Base-by-base conservation (phyloP, 2,329 filamentous ascomycete genomes). In the Colletotrichum sp. region DNA sequence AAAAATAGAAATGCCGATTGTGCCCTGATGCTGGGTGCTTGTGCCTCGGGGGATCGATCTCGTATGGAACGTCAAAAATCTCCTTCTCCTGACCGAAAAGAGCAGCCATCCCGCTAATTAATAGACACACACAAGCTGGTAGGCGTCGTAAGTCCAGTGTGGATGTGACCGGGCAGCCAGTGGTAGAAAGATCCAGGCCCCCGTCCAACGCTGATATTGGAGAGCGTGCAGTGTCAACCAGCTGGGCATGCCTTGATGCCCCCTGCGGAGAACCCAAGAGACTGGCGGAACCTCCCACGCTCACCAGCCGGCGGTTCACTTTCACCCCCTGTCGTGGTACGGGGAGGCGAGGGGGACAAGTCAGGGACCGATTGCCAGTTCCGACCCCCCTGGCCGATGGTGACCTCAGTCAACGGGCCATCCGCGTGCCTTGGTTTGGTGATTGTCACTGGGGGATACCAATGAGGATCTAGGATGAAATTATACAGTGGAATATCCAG, bases 1-100 rank as follows among this genome's bases (percentile, higher is more conserved):
- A 75, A 58, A 75, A 75, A 75, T 75, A 75, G 73, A 75, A 73
- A 68, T 73, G 43, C 73, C 73, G 73, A 72, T 75, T 73, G 61
- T 65, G 34, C 34, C 32, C 43, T 52, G 43, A 52, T 52, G 43
- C 43, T 52, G 22, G 43, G 43, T 52, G 43, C 43, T 52, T 22
- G 43, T 52, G 43, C 43, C 43, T 52, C n/a, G 43, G 60, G 30
- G 71, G 67, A 75, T 75, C 73, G 73, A 75, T 75, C 73, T 72
- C 69, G 55, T 64, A 75, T 67, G 69, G 73, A 72, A 69, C 43
- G 43, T 52, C 43, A 52, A 52, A 52, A 52, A 52, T 13, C 43
- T 22, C 43, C 43, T 52, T 52, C 43, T 52, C 43, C 43, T 73
- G 65, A 9, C 66, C 58, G 32, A 70, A 70, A 70, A 70, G 71